These are phyloP conservation scores for Neurospora discreta DNA, from an alignment of 495 filamentous ascomycete genomes.

Conservation along the genomic window DNA sequence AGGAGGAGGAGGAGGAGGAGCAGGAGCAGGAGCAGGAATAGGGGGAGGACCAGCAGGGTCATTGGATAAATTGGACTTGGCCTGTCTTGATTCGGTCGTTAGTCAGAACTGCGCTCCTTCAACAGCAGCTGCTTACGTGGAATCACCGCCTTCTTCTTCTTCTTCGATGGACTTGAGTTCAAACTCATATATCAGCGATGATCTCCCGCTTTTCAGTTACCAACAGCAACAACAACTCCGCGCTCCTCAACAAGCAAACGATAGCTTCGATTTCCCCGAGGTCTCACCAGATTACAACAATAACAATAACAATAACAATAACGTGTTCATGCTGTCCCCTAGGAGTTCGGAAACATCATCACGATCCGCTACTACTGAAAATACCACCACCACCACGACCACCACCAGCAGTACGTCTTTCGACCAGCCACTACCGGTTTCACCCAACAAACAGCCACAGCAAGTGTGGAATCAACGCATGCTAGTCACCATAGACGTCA, in stretches of 20 bases:
- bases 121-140: neutral
- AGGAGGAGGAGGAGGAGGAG: slow-evolving; percentile 1
- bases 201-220: neutral
- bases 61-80: neutral
- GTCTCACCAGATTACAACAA: neutral
- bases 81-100: neutral
- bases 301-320: neutral
- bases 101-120: neutral
- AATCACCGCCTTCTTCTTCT: neutral
- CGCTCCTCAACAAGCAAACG: neutral
- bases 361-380: too few relatives aligned
- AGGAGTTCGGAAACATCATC: neutral
- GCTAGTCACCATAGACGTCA: slow-evolving; percentile 19
- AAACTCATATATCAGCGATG: neutral
- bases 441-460: neutral
- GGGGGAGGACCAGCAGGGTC: neutral
- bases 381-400: neutral
- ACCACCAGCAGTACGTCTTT: neutral
- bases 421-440: neutral
- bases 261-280: neutral
- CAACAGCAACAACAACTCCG: neutral
- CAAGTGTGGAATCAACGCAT: neutral
- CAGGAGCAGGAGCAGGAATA: neutral
- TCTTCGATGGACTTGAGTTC: neutral
- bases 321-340: neutral